These are phyloP conservation scores for Tympanopsis confertula DNA, from an alignment of 2,329 filamentous ascomycete species.

Conservation along the genomic window DNA sequence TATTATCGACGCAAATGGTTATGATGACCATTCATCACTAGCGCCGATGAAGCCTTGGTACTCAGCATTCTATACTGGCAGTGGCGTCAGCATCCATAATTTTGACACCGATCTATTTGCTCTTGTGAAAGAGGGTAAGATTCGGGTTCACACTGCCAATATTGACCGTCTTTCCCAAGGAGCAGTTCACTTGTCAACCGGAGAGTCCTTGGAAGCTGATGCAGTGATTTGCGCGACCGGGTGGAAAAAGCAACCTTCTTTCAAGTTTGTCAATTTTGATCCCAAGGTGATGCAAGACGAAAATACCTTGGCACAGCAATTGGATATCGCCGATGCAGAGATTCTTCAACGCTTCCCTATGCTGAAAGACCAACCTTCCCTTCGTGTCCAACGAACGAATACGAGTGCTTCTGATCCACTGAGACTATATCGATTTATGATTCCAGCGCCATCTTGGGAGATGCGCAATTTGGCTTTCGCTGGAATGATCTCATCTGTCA, in stretches of 20 bases:
- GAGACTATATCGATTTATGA: slow-evolving; percentile 31
- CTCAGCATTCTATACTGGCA: slow-evolving; percentile 37
- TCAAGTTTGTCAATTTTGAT: too few species aligned
- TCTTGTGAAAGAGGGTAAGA: slow-evolving; percentile 36
- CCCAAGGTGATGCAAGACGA: too few species aligned
- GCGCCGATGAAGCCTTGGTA: slow-evolving; percentile 41
- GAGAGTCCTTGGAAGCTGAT: slow-evolving; percentile 29
- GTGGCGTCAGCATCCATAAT: slow-evolving; percentile 47
- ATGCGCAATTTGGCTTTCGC: slow-evolving; percentile 33
- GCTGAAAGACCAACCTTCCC: slow-evolving; percentile 26
- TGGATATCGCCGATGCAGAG: slow-evolving; percentile 29
- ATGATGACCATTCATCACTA: slow-evolving; percentile 37
- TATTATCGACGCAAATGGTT: slow-evolving; percentile 38
- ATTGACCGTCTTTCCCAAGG: slow-evolving; percentile 31
- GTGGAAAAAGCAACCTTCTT: slow-evolving; percentile 35
- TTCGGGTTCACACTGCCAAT: slow-evolving; percentile 42
- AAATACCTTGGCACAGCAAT: too few species aligned
- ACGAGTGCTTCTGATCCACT: slow-evolving; percentile 17
- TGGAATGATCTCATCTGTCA: slow-evolving; percentile 31
- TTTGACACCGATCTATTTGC: slow-evolving; percentile 46
- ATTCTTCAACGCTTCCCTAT: slow-evolving; percentile 37
- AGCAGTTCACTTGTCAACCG: slow-evolving; percentile 33
- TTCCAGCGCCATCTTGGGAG: slow-evolving; percentile 24
- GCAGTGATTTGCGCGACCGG: slow-evolving; percentile 43
- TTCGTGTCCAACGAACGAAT: slow-evolving; percentile 8